Conservation (phyloP, 805 yeast genomes). For the Ogataea siamensis region DNA sequence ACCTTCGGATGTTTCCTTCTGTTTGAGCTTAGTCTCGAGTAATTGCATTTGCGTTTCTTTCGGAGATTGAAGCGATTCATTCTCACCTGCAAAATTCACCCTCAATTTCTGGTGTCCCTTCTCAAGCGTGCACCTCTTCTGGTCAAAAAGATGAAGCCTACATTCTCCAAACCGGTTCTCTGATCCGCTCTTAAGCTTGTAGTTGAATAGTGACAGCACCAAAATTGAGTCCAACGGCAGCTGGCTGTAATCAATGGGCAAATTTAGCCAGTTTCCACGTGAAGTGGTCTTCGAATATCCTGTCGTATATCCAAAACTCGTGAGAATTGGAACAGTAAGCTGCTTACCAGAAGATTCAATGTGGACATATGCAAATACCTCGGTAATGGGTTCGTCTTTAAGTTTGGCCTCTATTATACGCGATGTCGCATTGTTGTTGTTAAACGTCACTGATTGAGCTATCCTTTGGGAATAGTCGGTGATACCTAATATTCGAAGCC, state of each 20-base stretch:
- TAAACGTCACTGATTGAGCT: conserved; percentile 8
- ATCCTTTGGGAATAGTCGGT: conserved; percentile 22
- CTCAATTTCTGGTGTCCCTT: conserved; percentile 67
- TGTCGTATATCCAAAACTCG: conserved; percentile 19
- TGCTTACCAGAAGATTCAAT: conserved; percentile 24
- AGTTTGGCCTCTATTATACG: conserved; percentile 18
- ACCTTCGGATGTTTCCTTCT: conserved; percentile 67
- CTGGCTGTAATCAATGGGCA: conserved; percentile 73
- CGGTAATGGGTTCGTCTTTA: conserved; percentile 15
- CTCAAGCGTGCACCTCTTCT: conserved; percentile 51
- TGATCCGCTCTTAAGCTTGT: conserved; percentile 47
- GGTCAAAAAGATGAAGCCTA: conserved; percentile 54
- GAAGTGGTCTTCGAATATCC: conserved; percentile 3
- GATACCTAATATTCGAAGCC: conserved; percentile 39
- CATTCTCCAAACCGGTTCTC: conserved; percentile 58
- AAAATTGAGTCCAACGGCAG: conserved; percentile 62
- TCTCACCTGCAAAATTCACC: conserved; percentile 26
- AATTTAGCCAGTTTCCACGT: conserved; percentile 58
- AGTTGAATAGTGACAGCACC: conserved; percentile 66
- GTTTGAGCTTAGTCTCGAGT: conserved; percentile 53
- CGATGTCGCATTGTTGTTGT: conserved; percentile 11
- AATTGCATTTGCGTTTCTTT: conserved; percentile 39
- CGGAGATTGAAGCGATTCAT: conserved; percentile 18
- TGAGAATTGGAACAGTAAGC: conserved; percentile 24
- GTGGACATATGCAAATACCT: conserved; percentile 15